Evolutionary conservation across 2,329 filamentous ascomycete genomes (phyloP).

Genomic region (Diaporthe australafricana): DNA sequence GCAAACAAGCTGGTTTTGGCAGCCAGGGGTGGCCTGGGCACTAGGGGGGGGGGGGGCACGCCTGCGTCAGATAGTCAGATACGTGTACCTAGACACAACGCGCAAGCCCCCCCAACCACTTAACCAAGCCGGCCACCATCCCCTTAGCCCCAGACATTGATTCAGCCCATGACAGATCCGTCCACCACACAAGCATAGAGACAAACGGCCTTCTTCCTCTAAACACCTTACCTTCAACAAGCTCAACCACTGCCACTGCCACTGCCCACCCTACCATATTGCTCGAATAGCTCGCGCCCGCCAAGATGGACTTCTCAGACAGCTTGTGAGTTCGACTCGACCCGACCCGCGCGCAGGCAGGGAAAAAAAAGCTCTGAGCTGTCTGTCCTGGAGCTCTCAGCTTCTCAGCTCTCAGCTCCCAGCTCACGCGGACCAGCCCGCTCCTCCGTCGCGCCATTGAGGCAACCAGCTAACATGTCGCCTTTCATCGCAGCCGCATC

Average conservation of each 20-base stretch:
- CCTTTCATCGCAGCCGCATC: slow-evolving; percentile 75
- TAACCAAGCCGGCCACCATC: background rate
- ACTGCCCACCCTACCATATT: background rate
- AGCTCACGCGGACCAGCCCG: background rate
- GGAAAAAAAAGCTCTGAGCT: background rate
- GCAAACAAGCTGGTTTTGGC: slow-evolving; percentile 25
- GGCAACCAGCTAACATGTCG: slow-evolving; percentile 48
- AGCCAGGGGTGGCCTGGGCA: slow-evolving; percentile 27
- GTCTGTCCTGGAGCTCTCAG: background rate
- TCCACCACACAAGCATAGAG: slow-evolving; percentile 3
- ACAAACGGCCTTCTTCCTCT: background rate
- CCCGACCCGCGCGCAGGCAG: slow-evolving; percentile 33
- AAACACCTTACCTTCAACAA: background rate
- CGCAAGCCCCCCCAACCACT: slow-evolving; percentile 17
- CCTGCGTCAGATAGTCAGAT: slow-evolving; percentile 1
- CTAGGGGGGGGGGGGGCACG: slow-evolving; percentile 14
- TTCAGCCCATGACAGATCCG: background rate
- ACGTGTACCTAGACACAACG: background rate
- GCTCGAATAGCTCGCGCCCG: slow-evolving; percentile 15
- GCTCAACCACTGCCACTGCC: background rate
- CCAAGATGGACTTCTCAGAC: slow-evolving; percentile 89
- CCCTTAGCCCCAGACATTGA: background rate
- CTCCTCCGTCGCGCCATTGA: background rate
- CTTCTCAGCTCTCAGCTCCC: background rate
- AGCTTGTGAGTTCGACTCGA: slow-evolving; percentile 76